Evolutionary conservation across 176 grass and related monocot species (phyloP), one percentile per base, ranked within the genome.

Genomic region (Paspalum vaginatum): DNA sequence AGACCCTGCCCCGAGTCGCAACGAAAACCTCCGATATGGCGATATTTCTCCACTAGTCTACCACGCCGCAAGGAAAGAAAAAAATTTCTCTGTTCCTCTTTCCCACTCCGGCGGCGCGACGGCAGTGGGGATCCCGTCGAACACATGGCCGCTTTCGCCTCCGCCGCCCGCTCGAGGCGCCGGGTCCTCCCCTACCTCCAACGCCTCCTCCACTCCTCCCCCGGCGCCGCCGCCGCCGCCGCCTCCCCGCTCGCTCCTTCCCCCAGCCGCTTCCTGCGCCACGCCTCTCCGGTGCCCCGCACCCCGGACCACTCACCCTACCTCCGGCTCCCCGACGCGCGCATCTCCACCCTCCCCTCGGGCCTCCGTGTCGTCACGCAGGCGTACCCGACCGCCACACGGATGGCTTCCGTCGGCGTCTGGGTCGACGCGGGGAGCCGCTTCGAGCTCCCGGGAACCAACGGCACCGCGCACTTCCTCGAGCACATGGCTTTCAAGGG

Each of bases 401-500:
- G 79, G 41, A 89, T 94, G 84, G 92, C 92, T 17, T 98, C 96
- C 43, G 78, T 98, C 15, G 95, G 92, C 40, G 88, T 98, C 61
- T 98, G 92, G 95, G 90, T 98, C 53, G 95, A 98, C 59, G 87
- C 95, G 6, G 95, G 95, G 46, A 98, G 95, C 86, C 95, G 95
- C 22, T 98, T 89, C 78, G 95, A 98, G 67, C 85, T 82, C 18
- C 75, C 92, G 12, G 95, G 95, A 17, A 95, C 95, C 44, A 98
- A 98, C 46, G 95, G 95, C 55, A 98, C 95, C 4, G 95, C 95
- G 25, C 95, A 98, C 91, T 98, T 98, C 84, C 92, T 98, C 74
- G 95, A 98, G 79, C 95, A 98, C 75, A 94, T 98, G 88, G 91
- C 93, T 75, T 98, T 98, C 88, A 98, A 95, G 76, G 95, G 95